Evolutionary conservation across 1,284 basidiomycete species (phyloP).

Genomic region (Gymnopus androsaceus): DNA sequence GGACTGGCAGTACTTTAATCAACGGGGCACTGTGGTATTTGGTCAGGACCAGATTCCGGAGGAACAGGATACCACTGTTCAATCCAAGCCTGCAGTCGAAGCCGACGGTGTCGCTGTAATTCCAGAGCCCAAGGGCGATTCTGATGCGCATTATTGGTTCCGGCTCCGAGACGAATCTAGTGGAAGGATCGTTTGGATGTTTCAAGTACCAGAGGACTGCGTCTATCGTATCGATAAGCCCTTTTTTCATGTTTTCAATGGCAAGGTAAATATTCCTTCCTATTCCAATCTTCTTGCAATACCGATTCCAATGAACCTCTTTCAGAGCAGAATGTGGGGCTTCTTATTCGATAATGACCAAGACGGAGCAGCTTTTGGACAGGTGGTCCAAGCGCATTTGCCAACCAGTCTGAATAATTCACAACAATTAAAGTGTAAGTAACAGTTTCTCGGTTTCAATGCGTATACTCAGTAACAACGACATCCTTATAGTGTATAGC

Average conservation of each 20-base stretch:
- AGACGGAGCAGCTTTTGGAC: constrained; percentile 58
- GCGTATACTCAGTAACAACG: no score
- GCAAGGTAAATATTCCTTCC: constrained; percentile 59
- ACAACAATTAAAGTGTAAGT: neutral
- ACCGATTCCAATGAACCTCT: constrained; percentile 9
- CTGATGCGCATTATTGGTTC: constrained; percentile 44
- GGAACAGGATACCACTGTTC: constrained; percentile 10
- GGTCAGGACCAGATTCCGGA: constrained; percentile 55
- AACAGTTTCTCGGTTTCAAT: no score
- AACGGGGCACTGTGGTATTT: constrained; percentile 74
- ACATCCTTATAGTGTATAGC: neutral
- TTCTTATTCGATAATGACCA: constrained; percentile 69
- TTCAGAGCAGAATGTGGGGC: constrained; percentile 78
- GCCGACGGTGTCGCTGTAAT: constrained; percentile 14
- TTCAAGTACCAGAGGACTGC: constrained; percentile 79
- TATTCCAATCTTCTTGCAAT: neutral
- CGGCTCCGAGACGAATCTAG: constrained; percentile 74
- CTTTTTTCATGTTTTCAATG: constrained; percentile 90
- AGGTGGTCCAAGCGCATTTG: constrained; percentile 48
- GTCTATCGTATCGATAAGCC: constrained; percentile 86
- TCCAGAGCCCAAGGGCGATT: constrained; percentile 19
- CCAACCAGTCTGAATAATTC: constrained; percentile 27
- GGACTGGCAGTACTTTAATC: constrained; percentile 74
- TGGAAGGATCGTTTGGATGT: constrained; percentile 85
- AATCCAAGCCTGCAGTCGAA: no score